Conservation (phyloP, 768 basidiomycete species). For the Ramaria sp. region DNA sequence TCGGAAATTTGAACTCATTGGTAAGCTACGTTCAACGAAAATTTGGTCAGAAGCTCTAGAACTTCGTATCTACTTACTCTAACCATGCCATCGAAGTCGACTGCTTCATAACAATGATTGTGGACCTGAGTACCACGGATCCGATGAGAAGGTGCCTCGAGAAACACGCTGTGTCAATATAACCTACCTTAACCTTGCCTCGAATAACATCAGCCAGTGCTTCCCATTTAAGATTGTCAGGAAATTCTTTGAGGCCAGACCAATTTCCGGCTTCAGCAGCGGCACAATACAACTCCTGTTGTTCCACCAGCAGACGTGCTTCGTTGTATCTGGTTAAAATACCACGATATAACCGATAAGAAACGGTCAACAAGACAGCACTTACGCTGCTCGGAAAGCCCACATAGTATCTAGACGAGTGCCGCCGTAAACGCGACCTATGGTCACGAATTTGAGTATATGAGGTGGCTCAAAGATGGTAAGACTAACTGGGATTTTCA, state of each 20-base stretch:
- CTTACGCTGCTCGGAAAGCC: slow-evolving; percentile 56
- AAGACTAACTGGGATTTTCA: slow-evolving; percentile 11
- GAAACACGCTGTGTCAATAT: not conserved
- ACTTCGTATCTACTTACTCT: slow-evolving; percentile 11
- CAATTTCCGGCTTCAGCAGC: slow-evolving; percentile 37
- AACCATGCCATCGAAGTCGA: slow-evolving; percentile 20
- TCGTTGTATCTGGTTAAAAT: slow-evolving; percentile 38
- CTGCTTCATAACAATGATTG: slow-evolving; percentile 29
- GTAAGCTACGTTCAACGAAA: slow-evolving; percentile 17
- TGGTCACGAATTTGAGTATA: slow-evolving; percentile 33
- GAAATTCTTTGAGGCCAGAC: slow-evolving; percentile 40
- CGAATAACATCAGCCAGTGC: slow-evolving; percentile 23
- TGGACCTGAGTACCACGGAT: slow-evolving; percentile 14
- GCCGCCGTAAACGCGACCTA: slow-evolving; percentile 21
- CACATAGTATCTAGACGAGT: slow-evolving; percentile 59
- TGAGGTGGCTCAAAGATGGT: slow-evolving; percentile 31
- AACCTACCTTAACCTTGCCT: slow-evolving; percentile 27
- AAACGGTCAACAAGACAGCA: not conserved
- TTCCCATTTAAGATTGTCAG: slow-evolving; percentile 24
- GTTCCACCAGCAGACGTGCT: slow-evolving; percentile 52
- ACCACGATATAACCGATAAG: not conserved
- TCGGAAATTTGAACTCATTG: slow-evolving; percentile 31
- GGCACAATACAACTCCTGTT: slow-evolving; percentile 60
- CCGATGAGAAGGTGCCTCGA: not conserved
- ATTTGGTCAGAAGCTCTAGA: not conserved